Evolutionary conservation across 83 land plant genomes (phyloP).

Genomic region (Larix sibirica): DNA sequence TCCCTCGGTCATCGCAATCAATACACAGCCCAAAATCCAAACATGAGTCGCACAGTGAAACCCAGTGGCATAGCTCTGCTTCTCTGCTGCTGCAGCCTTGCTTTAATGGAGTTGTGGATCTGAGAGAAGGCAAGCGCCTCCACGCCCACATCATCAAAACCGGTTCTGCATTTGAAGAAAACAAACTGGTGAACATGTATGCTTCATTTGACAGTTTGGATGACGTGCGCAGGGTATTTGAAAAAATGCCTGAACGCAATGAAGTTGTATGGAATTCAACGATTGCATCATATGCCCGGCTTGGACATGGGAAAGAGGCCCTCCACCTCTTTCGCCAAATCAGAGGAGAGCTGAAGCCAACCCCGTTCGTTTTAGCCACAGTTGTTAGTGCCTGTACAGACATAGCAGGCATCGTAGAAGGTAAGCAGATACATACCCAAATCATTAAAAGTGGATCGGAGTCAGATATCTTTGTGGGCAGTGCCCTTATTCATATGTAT

Average conservation of each 20-base stretch:
- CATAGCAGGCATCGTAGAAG: conserved; percentile 12
- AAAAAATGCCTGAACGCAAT: conserved; percentile 35
- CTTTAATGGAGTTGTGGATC: too few species aligned
- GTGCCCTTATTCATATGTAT: conserved; percentile 48
- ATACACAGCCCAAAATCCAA: too few species aligned
- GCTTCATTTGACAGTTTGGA: conserved; percentile 16
- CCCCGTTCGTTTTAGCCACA: neutral
- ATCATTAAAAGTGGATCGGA: conserved; percentile 30
- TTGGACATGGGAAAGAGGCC: neutral
- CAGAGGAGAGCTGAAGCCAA: neutral
- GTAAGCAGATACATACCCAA: conserved; percentile 35
- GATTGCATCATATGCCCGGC: neutral
- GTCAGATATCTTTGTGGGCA: conserved; percentile 43
- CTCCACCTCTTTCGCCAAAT: neutral
- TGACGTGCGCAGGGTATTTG: conserved; percentile 34
- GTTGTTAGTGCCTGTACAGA: neutral
- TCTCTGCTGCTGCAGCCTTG: too few species aligned
- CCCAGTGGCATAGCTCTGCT: too few species aligned
- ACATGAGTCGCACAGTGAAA: too few species aligned
- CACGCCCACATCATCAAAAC: too few species aligned
- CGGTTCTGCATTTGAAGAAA: neutral
- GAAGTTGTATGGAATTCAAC: conserved; percentile 20
- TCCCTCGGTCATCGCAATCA: too few species aligned
- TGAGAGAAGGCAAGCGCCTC: too few species aligned
- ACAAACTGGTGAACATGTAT: neutral